A percentile compares a stretch with the other conserved stretches of the same genome.
phyloP scores from a whole-genome alignment of 805 yeast species.

The Sporopachydermia lactativora region DNA sequence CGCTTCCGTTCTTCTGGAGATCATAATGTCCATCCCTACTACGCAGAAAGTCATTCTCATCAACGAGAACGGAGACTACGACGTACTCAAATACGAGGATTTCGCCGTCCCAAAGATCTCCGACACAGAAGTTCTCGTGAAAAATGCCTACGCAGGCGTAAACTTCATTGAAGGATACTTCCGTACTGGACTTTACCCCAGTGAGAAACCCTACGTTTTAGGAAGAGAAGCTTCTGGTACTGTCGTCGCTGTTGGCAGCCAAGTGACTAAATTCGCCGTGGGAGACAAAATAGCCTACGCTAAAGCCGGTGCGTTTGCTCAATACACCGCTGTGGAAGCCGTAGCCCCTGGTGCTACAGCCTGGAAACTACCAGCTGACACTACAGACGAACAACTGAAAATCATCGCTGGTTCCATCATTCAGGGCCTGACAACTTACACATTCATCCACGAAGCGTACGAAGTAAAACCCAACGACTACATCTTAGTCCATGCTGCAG shows the following conservation, averaged over 20 bases:
- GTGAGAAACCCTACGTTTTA: constrained; percentile 41
- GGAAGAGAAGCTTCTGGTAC: constrained; percentile 66
- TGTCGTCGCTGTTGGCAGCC: constrained; percentile 48
- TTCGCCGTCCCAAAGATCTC: constrained; percentile 42
- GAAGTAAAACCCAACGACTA: constrained; percentile 54
- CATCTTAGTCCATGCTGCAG: constrained; percentile 80
- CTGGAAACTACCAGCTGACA: constrained; percentile 33
- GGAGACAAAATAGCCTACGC: constrained; percentile 64
- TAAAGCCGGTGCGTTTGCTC: constrained; percentile 48
- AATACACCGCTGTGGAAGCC: constrained; percentile 40
- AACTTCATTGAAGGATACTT: constrained; percentile 77
- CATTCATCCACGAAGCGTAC: constrained; percentile 55
- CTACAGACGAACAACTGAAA: constrained; percentile 35
- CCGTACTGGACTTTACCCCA: constrained; percentile 64
- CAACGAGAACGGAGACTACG: constrained; percentile 42
- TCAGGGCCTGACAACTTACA: constrained; percentile 71
- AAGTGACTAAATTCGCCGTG: constrained; percentile 37
- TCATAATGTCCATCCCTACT: constrained; percentile 11
- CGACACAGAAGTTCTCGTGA: constrained; percentile 48
- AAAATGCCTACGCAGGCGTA: constrained; percentile 66
- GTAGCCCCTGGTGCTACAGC: constrained; percentile 20
- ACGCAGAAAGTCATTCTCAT: constrained; percentile 20
- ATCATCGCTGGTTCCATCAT: constrained; percentile 45
- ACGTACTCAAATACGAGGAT: constrained; percentile 44
- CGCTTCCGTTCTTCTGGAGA: no score